Percentiles rank a stretch among this genome's conserved stretches.
These are phyloP conservation scores for Fusarium nelsonii DNA, from an alignment of 2,329 filamentous ascomycete species.

Conservation along the genomic window DNA sequence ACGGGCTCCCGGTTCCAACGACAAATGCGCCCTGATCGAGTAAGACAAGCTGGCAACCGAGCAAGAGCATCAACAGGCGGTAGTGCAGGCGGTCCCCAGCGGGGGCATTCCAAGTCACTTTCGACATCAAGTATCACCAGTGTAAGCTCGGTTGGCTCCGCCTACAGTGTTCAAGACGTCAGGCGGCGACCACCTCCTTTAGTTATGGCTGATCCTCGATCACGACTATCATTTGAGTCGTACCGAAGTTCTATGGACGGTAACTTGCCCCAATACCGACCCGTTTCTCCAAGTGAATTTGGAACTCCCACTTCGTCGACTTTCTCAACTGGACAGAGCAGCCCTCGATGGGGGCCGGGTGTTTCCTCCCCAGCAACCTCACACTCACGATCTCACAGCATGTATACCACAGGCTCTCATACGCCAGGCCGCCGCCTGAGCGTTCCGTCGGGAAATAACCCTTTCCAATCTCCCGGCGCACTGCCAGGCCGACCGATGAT, in stretches of 20 bases:
- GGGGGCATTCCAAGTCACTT: conserved; percentile 86
- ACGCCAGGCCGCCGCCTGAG: conserved; percentile 82
- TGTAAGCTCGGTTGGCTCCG: conserved; percentile 74
- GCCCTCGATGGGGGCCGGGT: conserved; percentile 77
- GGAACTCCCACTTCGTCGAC: conserved; percentile 87
- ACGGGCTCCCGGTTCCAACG: conserved; percentile 92
- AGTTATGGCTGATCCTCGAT: conserved; percentile 82
- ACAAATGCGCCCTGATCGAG: conserved; percentile 88
- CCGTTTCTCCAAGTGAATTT: conserved; percentile 78
- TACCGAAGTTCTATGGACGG: conserved; percentile 74
- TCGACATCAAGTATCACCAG: conserved; percentile 90
- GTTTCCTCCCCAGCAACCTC: conserved; percentile 79
- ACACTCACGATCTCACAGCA: conserved; percentile 76
- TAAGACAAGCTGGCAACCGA: conserved; percentile 78
- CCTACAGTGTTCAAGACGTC: conserved; percentile 73
- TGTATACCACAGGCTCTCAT: conserved; percentile 74
- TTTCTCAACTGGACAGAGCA: conserved; percentile 81
- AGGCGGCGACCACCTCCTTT: conserved; percentile 83
- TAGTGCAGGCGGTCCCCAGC: conserved; percentile 75
- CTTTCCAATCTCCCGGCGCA: conserved; percentile 74
- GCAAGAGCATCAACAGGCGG: conserved; percentile 83
- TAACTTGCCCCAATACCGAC: conserved; percentile 70
- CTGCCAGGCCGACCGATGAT: conserved; percentile 69
- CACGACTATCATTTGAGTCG: conserved; percentile 75
- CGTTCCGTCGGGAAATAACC: conserved; percentile 80